Percentiles rank a stretch among this genome's conserved stretches.
These are phyloP conservation scores for Chenopodium quinoa DNA, from an alignment of 148 eudicot genomes.

Conservation along the genomic window DNA sequence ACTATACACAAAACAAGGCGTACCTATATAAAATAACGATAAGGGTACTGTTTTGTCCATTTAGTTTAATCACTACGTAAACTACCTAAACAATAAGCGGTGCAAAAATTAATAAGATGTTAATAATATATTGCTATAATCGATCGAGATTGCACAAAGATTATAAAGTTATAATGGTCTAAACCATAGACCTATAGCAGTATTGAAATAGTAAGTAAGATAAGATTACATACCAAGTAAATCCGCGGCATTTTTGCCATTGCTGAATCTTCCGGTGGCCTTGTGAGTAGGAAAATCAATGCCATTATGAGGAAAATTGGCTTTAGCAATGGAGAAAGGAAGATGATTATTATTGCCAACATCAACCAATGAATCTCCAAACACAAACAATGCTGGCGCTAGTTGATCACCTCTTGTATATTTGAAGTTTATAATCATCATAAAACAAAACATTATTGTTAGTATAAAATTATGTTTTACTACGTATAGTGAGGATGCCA, in stretches of 20 bases:
- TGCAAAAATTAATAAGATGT: background rate
- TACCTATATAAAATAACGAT: too few relatives aligned
- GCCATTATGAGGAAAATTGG: conserved; percentile 83
- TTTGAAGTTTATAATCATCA: background rate
- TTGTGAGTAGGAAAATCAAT: conserved; percentile 59
- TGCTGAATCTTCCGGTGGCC: conserved; percentile 75
- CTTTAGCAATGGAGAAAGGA: conserved; percentile 57
- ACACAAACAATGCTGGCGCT: conserved; percentile 67
- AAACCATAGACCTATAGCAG: too few relatives aligned
- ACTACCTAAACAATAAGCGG: too few relatives aligned
- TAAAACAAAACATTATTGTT: background rate
- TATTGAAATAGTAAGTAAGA: too few relatives aligned
- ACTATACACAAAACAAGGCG: too few relatives aligned
- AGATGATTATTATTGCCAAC: conserved; percentile 86
- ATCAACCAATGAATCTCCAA: conserved; percentile 86
- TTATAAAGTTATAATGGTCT: too few relatives aligned
- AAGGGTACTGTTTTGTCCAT: too few relatives aligned
- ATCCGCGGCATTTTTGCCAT: conserved; percentile 94
- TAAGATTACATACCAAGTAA: conserved; percentile 48
- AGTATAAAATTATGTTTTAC: background rate
- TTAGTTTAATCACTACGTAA: too few relatives aligned
- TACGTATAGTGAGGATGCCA: background rate
- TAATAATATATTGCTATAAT: too few relatives aligned
- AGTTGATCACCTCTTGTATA: conserved; percentile 19
- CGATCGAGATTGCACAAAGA: too few relatives aligned